phyloP scores from a whole-genome alignment of 345 rosid genomes.

The Eucalyptus regnans region DNA sequence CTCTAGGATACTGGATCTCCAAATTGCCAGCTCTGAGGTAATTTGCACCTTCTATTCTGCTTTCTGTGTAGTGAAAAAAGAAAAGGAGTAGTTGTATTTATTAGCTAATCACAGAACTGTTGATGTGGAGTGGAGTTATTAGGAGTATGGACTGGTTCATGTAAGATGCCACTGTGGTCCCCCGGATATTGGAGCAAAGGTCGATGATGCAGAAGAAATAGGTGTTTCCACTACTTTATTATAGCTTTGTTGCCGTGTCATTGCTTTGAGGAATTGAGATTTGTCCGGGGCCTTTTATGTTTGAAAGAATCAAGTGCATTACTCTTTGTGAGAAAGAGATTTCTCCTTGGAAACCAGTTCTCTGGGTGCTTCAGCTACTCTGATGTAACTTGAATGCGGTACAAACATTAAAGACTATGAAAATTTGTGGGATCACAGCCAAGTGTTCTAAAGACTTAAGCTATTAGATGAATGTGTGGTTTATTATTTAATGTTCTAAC shows the following conservation, averaged over 20 bases:
- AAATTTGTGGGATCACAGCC: too few relatives aligned
- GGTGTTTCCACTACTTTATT: neutral
- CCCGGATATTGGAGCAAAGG: neutral
- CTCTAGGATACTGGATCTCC: slow-evolving; percentile 80
- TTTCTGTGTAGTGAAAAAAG: neutral
- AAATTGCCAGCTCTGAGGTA: slow-evolving; percentile 72
- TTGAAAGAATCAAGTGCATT: neutral
- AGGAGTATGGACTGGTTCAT: neutral
- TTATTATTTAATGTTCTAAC: too few relatives aligned
- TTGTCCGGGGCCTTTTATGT: neutral
- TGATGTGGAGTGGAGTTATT: neutral
- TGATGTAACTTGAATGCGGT: neutral
- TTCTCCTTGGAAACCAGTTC: neutral
- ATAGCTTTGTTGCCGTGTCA: neutral
- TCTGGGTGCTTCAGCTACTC: neutral
- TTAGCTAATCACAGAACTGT: neutral
- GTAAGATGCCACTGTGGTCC: neutral
- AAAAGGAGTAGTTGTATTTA: neutral
- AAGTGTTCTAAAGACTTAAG: too few relatives aligned
- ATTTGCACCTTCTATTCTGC: neutral
- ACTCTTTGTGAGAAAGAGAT: neutral
- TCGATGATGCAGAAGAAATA: neutral
- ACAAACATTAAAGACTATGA: neutral
- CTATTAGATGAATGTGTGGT: too few relatives aligned
- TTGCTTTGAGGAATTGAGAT: neutral